These are phyloP conservation scores for Fraxinus paxiana DNA, from an alignment of 305 asterid genomes.

Conservation along the genomic window DNA sequence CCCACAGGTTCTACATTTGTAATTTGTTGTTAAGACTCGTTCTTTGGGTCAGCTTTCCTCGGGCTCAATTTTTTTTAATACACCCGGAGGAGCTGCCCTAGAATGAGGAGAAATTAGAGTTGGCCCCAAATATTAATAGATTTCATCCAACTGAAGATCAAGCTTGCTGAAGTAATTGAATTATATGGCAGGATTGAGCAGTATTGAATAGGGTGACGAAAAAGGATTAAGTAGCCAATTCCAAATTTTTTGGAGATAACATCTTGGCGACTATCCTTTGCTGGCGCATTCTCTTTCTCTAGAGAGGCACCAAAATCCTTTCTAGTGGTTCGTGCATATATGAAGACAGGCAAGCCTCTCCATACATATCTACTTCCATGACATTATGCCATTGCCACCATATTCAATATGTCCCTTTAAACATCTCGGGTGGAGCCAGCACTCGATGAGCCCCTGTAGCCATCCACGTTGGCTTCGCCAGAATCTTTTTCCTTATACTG, in stretches of 20 bases:
- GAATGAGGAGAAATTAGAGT: background rate
- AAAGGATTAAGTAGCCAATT: background rate
- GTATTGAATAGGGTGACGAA: background rate
- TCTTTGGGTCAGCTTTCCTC: background rate
- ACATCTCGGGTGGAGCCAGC: background rate
- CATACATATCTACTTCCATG: background rate
- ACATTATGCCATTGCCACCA: background rate
- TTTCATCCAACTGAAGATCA: background rate
- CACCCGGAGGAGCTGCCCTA: background rate
- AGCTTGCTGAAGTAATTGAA: background rate
- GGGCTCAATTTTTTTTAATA: background rate
- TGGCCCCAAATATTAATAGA: background rate
- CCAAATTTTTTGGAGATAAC: background rate
- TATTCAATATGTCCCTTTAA: background rate
- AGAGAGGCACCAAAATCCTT: background rate
- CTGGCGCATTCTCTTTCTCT: background rate
- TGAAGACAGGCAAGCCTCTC: background rate
- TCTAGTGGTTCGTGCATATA: background rate
- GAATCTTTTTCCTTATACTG: background rate
- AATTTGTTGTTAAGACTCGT: background rate
- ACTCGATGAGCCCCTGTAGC: background rate
- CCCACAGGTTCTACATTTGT: background rate
- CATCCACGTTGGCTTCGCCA: background rate
- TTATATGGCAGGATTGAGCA: background rate
- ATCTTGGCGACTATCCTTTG: background rate